phyloP scores from a whole-genome alignment of 1,284 basidiomycete genomes.

The Xanthoconium separans region DNA sequence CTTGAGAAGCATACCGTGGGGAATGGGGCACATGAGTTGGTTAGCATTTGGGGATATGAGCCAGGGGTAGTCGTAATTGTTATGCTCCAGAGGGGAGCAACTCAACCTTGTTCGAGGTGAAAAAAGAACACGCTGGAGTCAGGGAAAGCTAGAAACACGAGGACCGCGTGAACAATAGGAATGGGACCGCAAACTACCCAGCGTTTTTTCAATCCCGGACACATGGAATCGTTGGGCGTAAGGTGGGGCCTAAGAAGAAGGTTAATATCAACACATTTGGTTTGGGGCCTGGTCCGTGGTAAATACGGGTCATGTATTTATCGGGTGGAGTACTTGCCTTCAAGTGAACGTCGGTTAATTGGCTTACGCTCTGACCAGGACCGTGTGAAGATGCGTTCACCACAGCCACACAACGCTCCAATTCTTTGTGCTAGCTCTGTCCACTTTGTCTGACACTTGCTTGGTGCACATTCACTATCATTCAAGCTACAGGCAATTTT shows the following conservation, averaged over 20 bases:
- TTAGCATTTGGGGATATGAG: neutral
- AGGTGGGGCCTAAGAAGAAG: neutral
- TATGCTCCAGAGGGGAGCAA: constrained; percentile 8
- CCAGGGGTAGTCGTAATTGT: constrained; percentile 6
- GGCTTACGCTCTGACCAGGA: neutral
- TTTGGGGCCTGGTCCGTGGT: neutral
- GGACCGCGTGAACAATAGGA: constrained; percentile 4
- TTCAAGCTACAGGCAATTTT: neutral
- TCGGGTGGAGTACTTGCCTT: no score
- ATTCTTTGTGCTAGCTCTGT: no score
- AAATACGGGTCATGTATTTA: neutral
- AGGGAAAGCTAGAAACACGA: neutral
- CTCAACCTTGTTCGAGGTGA: constrained; percentile 12
- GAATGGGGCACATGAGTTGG: constrained; percentile 1
- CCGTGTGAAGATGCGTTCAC: neutral
- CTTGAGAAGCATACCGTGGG: constrained; percentile 21
- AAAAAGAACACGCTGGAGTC: neutral
- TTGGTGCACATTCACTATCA: neutral
- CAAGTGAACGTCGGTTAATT: neutral
- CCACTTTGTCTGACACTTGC: neutral
- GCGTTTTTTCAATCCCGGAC: neutral
- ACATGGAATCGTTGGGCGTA: neutral
- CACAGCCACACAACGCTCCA: constrained; percentile 13
- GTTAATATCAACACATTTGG: neutral
- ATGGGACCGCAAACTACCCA: neutral